phyloP scores from a whole-genome alignment of 306 rosid species.

The Cicer judaicum region DNA sequence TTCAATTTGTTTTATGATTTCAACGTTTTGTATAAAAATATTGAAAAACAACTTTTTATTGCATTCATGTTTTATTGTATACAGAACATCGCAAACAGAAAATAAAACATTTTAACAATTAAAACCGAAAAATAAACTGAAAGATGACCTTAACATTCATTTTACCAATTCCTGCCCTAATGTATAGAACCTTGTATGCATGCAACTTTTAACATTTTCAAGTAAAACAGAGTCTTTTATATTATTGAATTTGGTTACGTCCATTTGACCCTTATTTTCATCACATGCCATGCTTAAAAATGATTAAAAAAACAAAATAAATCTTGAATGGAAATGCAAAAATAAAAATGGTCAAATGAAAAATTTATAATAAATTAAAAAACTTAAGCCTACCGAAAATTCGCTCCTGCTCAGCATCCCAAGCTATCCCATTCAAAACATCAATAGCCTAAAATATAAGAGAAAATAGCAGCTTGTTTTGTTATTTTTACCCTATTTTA shows the following conservation, averaged over 20 bases:
- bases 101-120: background rate
- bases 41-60: background rate
- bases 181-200: background rate
- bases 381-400: constrained; percentile 66
- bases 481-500: background rate
- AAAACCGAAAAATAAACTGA: background rate
- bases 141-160: background rate
- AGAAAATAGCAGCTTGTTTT: constrained; percentile 11
- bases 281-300: background rate
- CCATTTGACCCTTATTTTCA: background rate
- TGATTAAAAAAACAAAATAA: too few relatives aligned
- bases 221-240: background rate
- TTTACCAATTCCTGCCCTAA: background rate
- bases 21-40: background rate
- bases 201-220: constrained; percentile 4
- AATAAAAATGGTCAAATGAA: background rate
- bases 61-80: background rate
- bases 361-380: constrained; percentile 2
- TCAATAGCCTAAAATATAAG: constrained; percentile 57
- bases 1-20: background rate
- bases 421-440: constrained; percentile 93
- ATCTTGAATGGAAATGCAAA: background rate
- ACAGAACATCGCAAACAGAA: background rate
- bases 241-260: background rate
- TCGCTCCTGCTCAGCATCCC: constrained; percentile 67